A percentile compares a stretch with the other conserved stretches of the same genome.
Conservation (phyloP, 1,139 yeast species). For the Debaryomyces robertsiae region DNA sequence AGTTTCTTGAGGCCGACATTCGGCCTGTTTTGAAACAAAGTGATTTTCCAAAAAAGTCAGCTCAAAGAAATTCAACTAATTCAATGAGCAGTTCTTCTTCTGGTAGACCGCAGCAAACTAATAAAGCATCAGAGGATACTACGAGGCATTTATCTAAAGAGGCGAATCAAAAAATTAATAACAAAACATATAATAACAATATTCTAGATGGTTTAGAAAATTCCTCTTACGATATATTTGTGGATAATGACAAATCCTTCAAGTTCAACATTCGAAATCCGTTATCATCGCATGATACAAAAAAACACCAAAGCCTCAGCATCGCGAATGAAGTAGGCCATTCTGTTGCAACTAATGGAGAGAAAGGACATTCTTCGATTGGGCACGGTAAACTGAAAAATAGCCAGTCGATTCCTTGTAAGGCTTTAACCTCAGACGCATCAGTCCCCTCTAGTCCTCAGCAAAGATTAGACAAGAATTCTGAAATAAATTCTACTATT, state of each 20-base stretch:
- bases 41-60: neutral
- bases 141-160: neutral
- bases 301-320: neutral
- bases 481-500: too few relatives aligned
- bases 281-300: neutral
- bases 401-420: constrained; percentile 9
- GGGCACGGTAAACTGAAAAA: neutral
- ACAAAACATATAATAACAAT: constrained; percentile 6
- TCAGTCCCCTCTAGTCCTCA: constrained; percentile 24
- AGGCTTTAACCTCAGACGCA: constrained; percentile 21
- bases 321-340: neutral
- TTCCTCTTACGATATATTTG: constrained; percentile 6
- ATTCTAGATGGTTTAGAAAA: constrained; percentile 15
- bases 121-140: neutral
- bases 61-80: neutral
- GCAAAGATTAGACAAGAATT: too few relatives aligned
- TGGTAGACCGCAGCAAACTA: neutral
- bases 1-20: constrained; percentile 26
- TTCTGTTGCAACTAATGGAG: neutral
- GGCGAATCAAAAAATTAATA: neutral
- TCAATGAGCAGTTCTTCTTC: neutral
- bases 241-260: constrained; percentile 2
- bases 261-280: constrained; percentile 7
- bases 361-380: neutral
- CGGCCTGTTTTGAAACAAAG: constrained; percentile 7